Evolutionary conservation across 352 stramenopile species (phyloP), one percentile per base, ranked within the genome.

Genomic region (Pythium insidiosum): DNA sequence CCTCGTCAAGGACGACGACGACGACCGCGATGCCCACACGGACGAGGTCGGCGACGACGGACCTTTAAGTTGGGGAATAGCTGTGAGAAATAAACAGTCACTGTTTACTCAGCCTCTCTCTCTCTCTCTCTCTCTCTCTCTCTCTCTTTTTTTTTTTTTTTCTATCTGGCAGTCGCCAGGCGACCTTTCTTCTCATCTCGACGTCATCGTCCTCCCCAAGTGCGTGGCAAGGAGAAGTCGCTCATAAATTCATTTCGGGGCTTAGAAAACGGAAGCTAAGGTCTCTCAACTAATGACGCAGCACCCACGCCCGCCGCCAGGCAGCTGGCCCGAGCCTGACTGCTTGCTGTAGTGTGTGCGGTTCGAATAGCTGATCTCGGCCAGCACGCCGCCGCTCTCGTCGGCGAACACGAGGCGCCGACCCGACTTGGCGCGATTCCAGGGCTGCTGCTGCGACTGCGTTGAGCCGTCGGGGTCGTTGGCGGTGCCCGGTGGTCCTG

Each of bases 261-360:
- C n/a, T n/a, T n/a, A n/a, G n/a, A n/a, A n/a, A n/a, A n/a, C n/a
- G n/a, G n/a, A n/a, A n/a, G n/a, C n/a, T n/a, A n/a, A n/a, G n/a
- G n/a, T n/a, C n/a, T 28, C 22, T 25, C 41, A 82, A 52, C 64
- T 74, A 48, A 82, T 74, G 25, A 61, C 44, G 40, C 69, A 82
- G 43, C 69, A 82, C 4, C 36, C 62, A 25, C 60, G 61, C 3
- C 47, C 43, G 5, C 54, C 11, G 15, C 59, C 63, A 24, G 61
- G 50, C 5, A 80, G 40, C 1, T 48, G 26, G 6, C 72, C 56
- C 1, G 58, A 54, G 11, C 56, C 47, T n/a, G 57, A 44, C 44
- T 87, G 74, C 37, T 89, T 89, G 62, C 74, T 87, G 60, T 89
- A 89, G 40, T 89, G 77, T 39, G 72, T 86, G 50, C 73, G 55